Conservation (phyloP, 805 yeast genomes). For the Saccharomycopsis amapae region DNA sequence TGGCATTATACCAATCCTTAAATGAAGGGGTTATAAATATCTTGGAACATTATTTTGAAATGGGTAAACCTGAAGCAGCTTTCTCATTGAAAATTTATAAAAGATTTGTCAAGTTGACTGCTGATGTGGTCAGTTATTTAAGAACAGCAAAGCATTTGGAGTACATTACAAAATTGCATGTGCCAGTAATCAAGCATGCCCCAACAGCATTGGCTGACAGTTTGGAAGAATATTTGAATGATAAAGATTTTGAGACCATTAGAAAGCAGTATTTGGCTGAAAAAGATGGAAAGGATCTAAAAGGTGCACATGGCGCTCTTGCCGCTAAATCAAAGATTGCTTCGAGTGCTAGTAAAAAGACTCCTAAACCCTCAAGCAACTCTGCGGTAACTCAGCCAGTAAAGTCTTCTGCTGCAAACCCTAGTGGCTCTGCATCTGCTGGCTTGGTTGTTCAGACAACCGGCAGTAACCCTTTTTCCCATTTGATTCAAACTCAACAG, state of each 20-base stretch:
- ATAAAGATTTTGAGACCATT: conserved; percentile 75
- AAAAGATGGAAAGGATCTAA: conserved; percentile 34
- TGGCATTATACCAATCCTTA: conserved; percentile 78
- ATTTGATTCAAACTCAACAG: conserved; percentile 23
- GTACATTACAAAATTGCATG: conserved; percentile 78
- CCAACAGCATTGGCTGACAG: conserved; percentile 87
- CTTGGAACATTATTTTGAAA: conserved; percentile 90
- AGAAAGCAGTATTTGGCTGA: conserved; percentile 72
- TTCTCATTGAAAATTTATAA: conserved; percentile 80
- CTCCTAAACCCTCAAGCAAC: too few species aligned
- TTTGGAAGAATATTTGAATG: conserved; percentile 81
- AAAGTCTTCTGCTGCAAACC: too few species aligned
- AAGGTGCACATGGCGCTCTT: conserved; percentile 7
- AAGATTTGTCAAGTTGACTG: conserved; percentile 77
- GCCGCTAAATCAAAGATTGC: conserved; percentile 21
- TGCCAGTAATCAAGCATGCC: conserved; percentile 95
- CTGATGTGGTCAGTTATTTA: conserved; percentile 78
- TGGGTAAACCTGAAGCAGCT: conserved; percentile 79
- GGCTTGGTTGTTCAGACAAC: conserved; percentile 21
- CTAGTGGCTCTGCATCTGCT: background rate
- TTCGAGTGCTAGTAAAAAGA: background rate
- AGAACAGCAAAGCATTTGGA: conserved; percentile 86
- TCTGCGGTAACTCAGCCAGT: too few species aligned
- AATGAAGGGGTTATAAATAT: conserved; percentile 95
- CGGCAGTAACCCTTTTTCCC: conserved; percentile 29